Conservation (phyloP, 495 filamentous ascomycete genomes). For the Xeromyces bisporus region DNA sequence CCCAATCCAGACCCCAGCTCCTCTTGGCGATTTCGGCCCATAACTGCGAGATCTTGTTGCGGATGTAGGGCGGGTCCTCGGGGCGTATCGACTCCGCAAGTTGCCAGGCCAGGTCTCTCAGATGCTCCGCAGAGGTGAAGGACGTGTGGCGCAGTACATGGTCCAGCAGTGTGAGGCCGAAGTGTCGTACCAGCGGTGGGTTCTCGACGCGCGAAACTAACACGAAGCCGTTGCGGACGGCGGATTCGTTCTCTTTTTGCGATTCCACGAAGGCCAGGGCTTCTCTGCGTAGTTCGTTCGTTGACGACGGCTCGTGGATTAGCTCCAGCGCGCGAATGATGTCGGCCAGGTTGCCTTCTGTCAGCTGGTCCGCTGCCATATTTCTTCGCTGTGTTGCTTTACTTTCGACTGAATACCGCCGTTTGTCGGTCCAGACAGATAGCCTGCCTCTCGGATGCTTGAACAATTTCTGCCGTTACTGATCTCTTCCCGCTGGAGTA, state of each 20-base stretch:
- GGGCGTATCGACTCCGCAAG: conserved; percentile 56
- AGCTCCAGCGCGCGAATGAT: conserved; percentile 73
- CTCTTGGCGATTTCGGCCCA: conserved; percentile 93
- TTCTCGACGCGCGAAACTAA: conserved; percentile 58
- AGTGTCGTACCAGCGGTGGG: conserved; percentile 72
- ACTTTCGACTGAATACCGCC: too few relatives aligned
- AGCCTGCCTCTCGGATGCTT: too few relatives aligned
- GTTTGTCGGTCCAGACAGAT: too few relatives aligned
- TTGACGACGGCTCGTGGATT: conserved; percentile 65
- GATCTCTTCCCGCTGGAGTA: too few relatives aligned
- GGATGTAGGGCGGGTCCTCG: conserved; percentile 64
- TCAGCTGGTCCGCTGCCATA: conserved; percentile 25
- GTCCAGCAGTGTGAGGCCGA: conserved; percentile 80
- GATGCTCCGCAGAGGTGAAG: conserved; percentile 46
- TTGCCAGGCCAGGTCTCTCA: conserved; percentile 57
- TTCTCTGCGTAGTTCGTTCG: conserved; percentile 69
- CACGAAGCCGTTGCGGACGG: conserved; percentile 70
- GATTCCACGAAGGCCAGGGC: conserved; percentile 71
- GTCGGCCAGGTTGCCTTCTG: conserved; percentile 27
- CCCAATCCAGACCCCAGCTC: conserved; percentile 80
- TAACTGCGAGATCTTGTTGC: conserved; percentile 88
- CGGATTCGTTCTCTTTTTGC: conserved; percentile 57
- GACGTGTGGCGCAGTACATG: conserved; percentile 72
- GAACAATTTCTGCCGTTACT: too few relatives aligned
- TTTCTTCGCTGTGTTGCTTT: conserved; percentile 1